Percentiles rank a stretch among this genome's conserved stretches.
These are phyloP conservation scores for Glutinoglossum americanum DNA, from an alignment of 495 filamentous ascomycete species.

Conservation along the genomic window DNA sequence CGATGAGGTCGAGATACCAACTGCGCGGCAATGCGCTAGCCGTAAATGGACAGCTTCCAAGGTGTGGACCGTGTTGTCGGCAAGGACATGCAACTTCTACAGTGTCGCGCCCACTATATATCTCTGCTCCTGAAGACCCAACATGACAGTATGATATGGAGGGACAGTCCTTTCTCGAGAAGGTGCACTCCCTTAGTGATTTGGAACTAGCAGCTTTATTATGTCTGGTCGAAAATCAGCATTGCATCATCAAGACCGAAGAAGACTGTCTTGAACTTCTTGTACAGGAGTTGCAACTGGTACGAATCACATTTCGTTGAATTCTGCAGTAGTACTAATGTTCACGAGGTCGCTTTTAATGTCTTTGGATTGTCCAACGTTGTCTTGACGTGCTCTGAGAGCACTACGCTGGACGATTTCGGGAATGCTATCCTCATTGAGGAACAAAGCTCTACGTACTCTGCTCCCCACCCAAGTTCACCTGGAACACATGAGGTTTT, in stretches of 20 bases:
- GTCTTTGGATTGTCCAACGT: conserved; percentile 48
- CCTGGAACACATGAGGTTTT: conserved; percentile 11
- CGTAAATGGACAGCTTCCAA: background rate
- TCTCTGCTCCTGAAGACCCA: background rate
- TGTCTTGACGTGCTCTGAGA: conserved; percentile 46
- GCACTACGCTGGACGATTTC: conserved; percentile 64
- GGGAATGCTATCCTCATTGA: conserved; percentile 39
- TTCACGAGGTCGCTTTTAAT: conserved; percentile 34
- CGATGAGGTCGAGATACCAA: background rate
- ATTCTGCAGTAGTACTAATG: conserved; percentile 5
- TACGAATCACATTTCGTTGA: conserved; percentile 14
- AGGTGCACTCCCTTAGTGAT: conserved; percentile 58
- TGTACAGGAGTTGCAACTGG: conserved; percentile 49
- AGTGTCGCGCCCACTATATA: background rate
- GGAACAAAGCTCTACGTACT: conserved; percentile 1
- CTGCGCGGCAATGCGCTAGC: background rate
- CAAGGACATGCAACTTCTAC: background rate
- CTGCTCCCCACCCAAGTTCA: background rate
- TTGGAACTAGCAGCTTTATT: conserved; percentile 72
- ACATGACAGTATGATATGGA: conserved; percentile 30
- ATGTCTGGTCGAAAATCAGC: conserved; percentile 55
- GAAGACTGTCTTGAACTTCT: conserved; percentile 36
- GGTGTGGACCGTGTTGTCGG: background rate
- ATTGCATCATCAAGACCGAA: conserved; percentile 69
- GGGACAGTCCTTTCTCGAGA: conserved; percentile 32